phyloP scores from a whole-genome alignment of 2,329 filamentous ascomycete genomes.

The Fusarium sp. region DNA sequence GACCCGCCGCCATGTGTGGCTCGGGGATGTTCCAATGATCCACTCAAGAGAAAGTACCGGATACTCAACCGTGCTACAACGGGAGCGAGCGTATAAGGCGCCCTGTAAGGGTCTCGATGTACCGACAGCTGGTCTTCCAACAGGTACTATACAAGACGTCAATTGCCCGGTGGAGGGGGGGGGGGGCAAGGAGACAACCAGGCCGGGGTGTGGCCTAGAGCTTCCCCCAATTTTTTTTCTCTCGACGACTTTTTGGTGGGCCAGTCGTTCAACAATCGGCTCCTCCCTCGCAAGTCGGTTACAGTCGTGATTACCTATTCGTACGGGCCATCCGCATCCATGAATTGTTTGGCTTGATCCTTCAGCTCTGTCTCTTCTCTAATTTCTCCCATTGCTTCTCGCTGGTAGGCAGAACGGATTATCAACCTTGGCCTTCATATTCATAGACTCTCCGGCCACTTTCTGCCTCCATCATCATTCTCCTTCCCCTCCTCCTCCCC shows the following conservation, averaged over 20 bases:
- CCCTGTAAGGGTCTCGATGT: slow-evolving; percentile 36
- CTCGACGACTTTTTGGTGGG: slow-evolving; percentile 51
- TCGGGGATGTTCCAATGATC: slow-evolving; percentile 41
- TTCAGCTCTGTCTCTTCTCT: slow-evolving; percentile 40
- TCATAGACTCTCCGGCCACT: slow-evolving; percentile 41
- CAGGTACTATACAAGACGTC: slow-evolving; percentile 23
- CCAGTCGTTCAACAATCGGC: slow-evolving; percentile 54
- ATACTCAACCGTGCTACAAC: slow-evolving; percentile 41
- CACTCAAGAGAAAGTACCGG: slow-evolving; percentile 43
- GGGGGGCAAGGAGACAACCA: slow-evolving; percentile 32
- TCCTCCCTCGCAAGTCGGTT: slow-evolving; percentile 45
- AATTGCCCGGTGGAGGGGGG: slow-evolving; percentile 30
- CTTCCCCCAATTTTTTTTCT: slow-evolving; percentile 53
- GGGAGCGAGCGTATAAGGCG: slow-evolving; percentile 22
- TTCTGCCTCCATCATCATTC: slow-evolving; percentile 41
- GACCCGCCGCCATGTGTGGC: slow-evolving; percentile 46
- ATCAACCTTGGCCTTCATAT: slow-evolving; percentile 44
- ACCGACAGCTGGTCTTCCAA: slow-evolving; percentile 36
- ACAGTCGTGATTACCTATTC: slow-evolving; percentile 49
- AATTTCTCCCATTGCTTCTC: slow-evolving; percentile 44
- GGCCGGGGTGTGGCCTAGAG: slow-evolving; percentile 41
- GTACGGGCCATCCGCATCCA: slow-evolving; percentile 39
- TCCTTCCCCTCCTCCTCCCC: slow-evolving; percentile 20
- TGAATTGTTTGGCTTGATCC: slow-evolving; percentile 25
- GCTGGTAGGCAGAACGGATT: slow-evolving; percentile 46